phyloP scores from a whole-genome alignment of 1,284 basidiomycete species.

The Cryptococcus maquisensis region DNA sequence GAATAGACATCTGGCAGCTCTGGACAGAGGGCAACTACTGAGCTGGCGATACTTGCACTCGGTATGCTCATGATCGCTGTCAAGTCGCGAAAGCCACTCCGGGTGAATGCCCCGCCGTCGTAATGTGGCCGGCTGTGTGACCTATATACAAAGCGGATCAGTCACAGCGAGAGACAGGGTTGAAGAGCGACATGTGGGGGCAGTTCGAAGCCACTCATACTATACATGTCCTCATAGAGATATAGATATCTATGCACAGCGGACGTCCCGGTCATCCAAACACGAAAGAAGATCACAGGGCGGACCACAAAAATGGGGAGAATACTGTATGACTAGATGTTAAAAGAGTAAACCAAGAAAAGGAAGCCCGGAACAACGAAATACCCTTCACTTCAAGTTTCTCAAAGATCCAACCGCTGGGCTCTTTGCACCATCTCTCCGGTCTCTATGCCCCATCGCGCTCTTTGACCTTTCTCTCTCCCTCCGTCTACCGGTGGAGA shows the following conservation, averaged over 20 bases:
- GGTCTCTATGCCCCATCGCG: conserved; percentile 15
- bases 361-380: not conserved
- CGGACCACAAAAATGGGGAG: not conserved
- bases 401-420: not conserved
- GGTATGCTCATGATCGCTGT: no score
- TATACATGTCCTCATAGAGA: not conserved
- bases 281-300: not conserved
- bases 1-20: no score
- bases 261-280: not conserved
- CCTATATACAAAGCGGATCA: no score
- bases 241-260: not conserved
- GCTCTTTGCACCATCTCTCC: conserved; percentile 3
- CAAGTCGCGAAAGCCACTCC: no score
- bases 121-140: no score
- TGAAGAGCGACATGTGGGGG: no score
- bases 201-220: no score
- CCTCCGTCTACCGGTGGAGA: conserved; percentile 14
- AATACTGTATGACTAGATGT: not conserved
- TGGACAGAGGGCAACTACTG: no score
- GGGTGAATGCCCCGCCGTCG: no score
- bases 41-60: no score
- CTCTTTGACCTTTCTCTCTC: conserved; percentile 11
- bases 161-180: no score
- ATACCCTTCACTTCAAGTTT: not conserved
- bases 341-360: not conserved